Evolutionary conservation across 148 eudicot species (phyloP).

Genomic region (Rhododendron griersonianum): DNA sequence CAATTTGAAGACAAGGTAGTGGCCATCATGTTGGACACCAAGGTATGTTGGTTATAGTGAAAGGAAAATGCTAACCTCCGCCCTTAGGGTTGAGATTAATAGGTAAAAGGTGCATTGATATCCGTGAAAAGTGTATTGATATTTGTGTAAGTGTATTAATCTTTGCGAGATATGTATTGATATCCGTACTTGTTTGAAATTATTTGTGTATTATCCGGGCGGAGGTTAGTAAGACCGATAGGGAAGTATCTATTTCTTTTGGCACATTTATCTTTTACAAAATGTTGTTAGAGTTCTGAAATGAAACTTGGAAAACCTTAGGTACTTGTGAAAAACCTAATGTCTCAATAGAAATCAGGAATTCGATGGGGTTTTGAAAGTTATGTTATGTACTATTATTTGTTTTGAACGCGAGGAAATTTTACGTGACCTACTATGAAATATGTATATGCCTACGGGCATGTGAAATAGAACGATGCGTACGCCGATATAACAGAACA

Average conservation of each 20-base stretch:
- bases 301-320: not conserved
- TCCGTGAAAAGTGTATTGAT: too few relatives aligned
- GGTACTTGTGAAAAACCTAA: not conserved
- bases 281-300: not conserved
- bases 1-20: constrained; percentile 83
- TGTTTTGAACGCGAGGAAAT: not conserved
- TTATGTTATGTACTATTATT: not conserved
- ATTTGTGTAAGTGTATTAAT: too few relatives aligned
- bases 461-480: not conserved
- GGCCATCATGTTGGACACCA: constrained; percentile 95
- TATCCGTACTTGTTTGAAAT: too few relatives aligned
- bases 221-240: too few relatives aligned
- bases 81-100: too few relatives aligned
- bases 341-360: not conserved
- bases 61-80: not conserved
- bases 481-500: not conserved
- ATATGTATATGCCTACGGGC: not conserved
- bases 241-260: not conserved
- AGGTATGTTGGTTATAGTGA: constrained; percentile 40
- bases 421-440: not conserved
- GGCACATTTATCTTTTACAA: not conserved
- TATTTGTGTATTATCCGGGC: too few relatives aligned
- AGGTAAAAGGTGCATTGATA: too few relatives aligned
- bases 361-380: not conserved
- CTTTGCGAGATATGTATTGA: too few relatives aligned